These are phyloP conservation scores for Hevea brasiliensis DNA, from an alignment of 345 rosid species.

Conservation along the genomic window DNA sequence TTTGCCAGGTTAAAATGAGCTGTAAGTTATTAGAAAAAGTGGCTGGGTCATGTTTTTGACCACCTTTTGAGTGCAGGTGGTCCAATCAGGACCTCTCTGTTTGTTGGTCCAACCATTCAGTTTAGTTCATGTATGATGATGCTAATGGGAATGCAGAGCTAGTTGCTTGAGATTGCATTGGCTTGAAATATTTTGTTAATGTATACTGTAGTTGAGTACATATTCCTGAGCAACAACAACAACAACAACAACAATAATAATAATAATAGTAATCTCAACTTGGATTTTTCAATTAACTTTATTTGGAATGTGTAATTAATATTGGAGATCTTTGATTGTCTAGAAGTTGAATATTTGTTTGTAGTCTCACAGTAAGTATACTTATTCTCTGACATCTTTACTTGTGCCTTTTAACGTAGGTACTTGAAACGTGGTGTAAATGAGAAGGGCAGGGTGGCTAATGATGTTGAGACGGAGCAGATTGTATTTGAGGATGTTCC, in stretches of 20 bases:
- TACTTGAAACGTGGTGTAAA: conserved; percentile 97
- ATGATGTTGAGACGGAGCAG: conserved; percentile 99
- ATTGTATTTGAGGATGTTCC: conserved; percentile 78
- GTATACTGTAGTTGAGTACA: not conserved
- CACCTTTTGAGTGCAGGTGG: too few relatives aligned
- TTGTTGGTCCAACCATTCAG: not conserved
- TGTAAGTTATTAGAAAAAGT: too few relatives aligned
- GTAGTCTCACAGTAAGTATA: conserved; percentile 1
- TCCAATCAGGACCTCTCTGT: not conserved
- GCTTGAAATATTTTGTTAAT: not conserved
- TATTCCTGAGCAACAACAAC: too few relatives aligned
- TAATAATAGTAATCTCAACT: not conserved
- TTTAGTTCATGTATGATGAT: not conserved
- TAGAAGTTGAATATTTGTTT: not conserved
- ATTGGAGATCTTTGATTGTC: not conserved
- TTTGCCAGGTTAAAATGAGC: too few relatives aligned
- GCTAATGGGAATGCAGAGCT: not conserved
- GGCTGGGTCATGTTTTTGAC: too few relatives aligned
- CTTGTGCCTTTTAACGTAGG: conserved; percentile 39
- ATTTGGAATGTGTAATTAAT: not conserved
- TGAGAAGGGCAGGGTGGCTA: conserved; percentile 93
- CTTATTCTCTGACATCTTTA: not conserved
- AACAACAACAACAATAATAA: too few relatives aligned
- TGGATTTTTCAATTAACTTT: not conserved
- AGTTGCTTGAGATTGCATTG: not conserved